Conservation (phyloP, 371 early-diverging fungal genomes). For the Mortierella polycephala region DNA sequence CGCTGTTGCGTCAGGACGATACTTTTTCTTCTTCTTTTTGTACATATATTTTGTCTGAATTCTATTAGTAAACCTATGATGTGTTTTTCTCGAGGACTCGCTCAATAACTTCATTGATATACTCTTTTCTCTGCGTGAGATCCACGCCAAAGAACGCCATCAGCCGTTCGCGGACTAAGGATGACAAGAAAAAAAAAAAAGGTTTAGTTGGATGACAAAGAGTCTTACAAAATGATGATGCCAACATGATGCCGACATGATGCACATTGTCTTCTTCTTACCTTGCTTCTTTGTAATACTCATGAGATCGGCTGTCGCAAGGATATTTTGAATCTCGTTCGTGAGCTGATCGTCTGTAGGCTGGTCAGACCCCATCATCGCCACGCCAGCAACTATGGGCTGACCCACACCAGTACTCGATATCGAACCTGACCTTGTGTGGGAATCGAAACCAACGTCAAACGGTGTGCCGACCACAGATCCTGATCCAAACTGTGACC, state of each 20-base stretch:
- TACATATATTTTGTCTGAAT: too few species aligned
- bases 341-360: constrained; percentile 89
- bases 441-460: constrained; percentile 25
- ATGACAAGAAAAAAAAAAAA: constrained; percentile 2
- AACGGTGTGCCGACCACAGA: constrained; percentile 26
- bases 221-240: neutral
- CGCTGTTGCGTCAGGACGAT: too few species aligned
- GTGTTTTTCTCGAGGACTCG: constrained; percentile 49
- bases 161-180: constrained; percentile 83
- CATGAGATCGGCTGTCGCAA: constrained; percentile 84
- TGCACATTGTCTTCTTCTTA: constrained; percentile 35
- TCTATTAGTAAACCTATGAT: too few species aligned
- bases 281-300: constrained; percentile 86
- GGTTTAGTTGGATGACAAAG: neutral
- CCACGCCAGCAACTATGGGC: neutral
- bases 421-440: constrained; percentile 30
- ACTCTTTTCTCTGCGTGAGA: constrained; percentile 83
- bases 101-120: constrained; percentile 90
- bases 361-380: constrained; percentile 56
- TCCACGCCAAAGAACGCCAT: constrained; percentile 84
- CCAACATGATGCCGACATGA: neutral
- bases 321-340: constrained; percentile 81
- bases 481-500: constrained; percentile 27
- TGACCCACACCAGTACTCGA: constrained; percentile 16
- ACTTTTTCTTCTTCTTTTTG: too few species aligned